These are phyloP conservation scores for Apophysomyces variabilis DNA, from an alignment of 371 early-diverging fungal genomes.

Conservation along the genomic window DNA sequence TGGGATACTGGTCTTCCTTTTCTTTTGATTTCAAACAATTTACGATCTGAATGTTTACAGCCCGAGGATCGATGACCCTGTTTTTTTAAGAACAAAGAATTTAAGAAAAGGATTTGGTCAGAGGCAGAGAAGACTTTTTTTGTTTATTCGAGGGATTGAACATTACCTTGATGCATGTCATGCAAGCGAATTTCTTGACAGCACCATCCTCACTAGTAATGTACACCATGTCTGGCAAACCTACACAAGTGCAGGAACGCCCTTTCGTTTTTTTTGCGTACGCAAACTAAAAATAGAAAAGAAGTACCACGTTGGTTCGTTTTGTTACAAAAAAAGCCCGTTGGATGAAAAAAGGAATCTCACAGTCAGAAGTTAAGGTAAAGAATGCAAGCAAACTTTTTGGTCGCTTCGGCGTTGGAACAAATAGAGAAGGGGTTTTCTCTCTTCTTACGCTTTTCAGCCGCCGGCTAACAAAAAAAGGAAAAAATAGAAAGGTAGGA, in stretches of 20 bases:
- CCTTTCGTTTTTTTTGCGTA: neutral
- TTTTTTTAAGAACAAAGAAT: too few species aligned
- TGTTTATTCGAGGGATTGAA: too few species aligned
- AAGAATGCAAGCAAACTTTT: too few species aligned
- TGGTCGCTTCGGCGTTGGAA: neutral
- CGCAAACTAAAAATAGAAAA: constrained; percentile 24
- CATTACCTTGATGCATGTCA: constrained; percentile 50
- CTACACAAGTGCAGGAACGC: constrained; percentile 6
- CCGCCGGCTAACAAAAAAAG: too few species aligned
- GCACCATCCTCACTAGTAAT: constrained; percentile 40
- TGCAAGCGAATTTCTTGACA: constrained; percentile 47
- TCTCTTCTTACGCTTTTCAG: neutral
- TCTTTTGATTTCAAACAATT: constrained; percentile 68
- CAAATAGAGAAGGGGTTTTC: neutral
- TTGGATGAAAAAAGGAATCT: neutral
- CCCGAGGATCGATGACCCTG: constrained; percentile 69
- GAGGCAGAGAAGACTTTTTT: too few species aligned
- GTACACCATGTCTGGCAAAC: constrained; percentile 30
- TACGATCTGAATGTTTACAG: constrained; percentile 64
- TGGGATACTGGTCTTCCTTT: constrained; percentile 84
- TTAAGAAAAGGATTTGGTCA: too few species aligned
- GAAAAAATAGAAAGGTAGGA: too few species aligned
- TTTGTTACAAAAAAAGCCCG: neutral
- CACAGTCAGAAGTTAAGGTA: neutral
- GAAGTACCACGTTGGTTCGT: constrained; percentile 28